Base-by-base conservation (phyloP, 1,139 yeast species). In the Zygotorulaspora mrakii region DNA sequence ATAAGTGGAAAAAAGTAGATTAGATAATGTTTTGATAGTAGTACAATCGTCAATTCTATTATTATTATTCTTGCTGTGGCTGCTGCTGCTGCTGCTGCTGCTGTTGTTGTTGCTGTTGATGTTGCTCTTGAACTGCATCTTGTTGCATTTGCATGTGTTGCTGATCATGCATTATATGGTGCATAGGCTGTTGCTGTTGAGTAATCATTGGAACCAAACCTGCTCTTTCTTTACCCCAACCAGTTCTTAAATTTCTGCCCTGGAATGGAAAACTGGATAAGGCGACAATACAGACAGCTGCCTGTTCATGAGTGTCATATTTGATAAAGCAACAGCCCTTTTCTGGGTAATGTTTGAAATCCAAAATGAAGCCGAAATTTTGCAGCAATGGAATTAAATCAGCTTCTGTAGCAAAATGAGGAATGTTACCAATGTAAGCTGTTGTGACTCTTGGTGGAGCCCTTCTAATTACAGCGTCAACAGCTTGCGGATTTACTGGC, bases 231-330 rank as follows among this genome's bases (percentile, higher is more conserved):
- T 77, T 83, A 37, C 95, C 95, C 96, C 96, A 87, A 22, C 94
- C 94, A 55, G 89, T 79, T 59, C 81, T 82, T 58, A 87, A 66
- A 22, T 84, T 82, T 59, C 95, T 74, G 17, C 95, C 95, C 59
- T 82, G 80, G 48, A 87, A 67, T 42, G 73, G 73, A 53, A 77
- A 76, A n/a, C 94, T 94, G 14, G 79, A 74, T 47, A 87, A 69
- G 55, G 84, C 91, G 18, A 82, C 83, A 54, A 87, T 86, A 39
- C 95, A 94, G 61, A 84, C 69, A 1, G 95, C 94, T 3, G 96
- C 96, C 47, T 86, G 71, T 55, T 86, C 95, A 62, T 87, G 96
- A 33, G 84, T 73, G 54, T 84, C 95, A 57, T 81, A 86, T 64
- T 82, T 82, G 47, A 84, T 91, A 69, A 87, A 87, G 42, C 66